phyloP scores from a whole-genome alignment of 176 grass and related monocot genomes.

The Chrysopogon serrulatus region DNA sequence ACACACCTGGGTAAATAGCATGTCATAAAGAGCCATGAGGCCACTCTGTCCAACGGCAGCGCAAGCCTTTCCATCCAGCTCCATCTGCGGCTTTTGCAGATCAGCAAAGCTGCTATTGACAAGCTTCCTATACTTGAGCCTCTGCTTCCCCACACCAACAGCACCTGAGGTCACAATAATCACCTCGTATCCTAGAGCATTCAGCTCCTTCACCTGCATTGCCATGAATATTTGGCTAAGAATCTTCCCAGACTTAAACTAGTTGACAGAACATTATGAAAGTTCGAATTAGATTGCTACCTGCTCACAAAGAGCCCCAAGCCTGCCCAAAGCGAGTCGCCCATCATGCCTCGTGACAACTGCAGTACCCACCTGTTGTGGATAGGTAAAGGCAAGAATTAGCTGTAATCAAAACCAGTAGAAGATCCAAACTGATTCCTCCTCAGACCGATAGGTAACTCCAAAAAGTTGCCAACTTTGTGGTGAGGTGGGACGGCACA shows the following conservation, averaged over 20 bases:
- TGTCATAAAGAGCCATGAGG: slow-evolving; percentile 91
- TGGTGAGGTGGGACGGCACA: not conserved
- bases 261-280: not conserved
- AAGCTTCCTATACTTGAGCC: slow-evolving; percentile 76
- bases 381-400: not conserved
- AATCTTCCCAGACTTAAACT: not conserved
- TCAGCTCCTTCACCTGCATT: slow-evolving; percentile 83
- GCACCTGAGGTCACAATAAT: slow-evolving; percentile 94
- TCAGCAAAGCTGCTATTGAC: slow-evolving; percentile 96
- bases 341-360: slow-evolving; percentile 89
- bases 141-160: slow-evolving; percentile 83
- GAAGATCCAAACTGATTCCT: slow-evolving; percentile 1
- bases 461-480: not conserved
- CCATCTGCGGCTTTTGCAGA: slow-evolving; percentile 88
- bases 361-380: slow-evolving; percentile 83
- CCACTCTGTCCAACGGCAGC: slow-evolving; percentile 94
- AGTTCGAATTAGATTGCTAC: slow-evolving; percentile 18
- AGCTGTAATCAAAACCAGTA: not conserved
- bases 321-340: slow-evolving; percentile 72
- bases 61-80: slow-evolving; percentile 92
- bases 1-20: slow-evolving; percentile 83
- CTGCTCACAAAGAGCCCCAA: slow-evolving; percentile 88
- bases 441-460: not conserved
- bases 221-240: not conserved
- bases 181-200: slow-evolving; percentile 72